Evolutionary conservation across 352 stramenopile genomes (phyloP), one percentile per base, ranked within the genome.

Genomic region (Saprolegnia parasitica): DNA sequence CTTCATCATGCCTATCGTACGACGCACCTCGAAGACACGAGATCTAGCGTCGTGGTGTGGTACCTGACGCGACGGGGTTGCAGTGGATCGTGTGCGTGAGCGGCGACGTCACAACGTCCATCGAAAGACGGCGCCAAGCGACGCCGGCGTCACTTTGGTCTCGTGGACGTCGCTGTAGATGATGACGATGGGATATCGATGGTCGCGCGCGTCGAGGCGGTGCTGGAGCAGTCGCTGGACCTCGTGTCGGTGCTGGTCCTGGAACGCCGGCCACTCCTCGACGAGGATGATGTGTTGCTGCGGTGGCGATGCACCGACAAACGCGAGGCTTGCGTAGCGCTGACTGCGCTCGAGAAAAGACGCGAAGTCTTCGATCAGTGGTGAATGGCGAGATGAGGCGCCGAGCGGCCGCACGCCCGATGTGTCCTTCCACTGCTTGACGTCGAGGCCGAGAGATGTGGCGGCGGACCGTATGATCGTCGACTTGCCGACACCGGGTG

Each of bases 141-240:
- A 76, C n/a, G 76, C 76, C 9, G 77, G 5, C 29, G 90, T 85
- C n/a, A 91, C 75, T 50, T 91, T 92, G 57, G 73, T 83, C 21
- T 91, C 87, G 70, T 80, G 79, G 11, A 88, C 81, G 56, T 93
- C 86, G 62, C 87, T 95, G 73, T 89, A 93, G 54, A 95, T 83
- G 40, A 84, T 91, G 16, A 95, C 68, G 11, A 91, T 79, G 20
- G 87, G 84, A 62, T 82, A 88, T 24, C 67, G 77, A 5, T 73
- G 74, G 13, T 55, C 54, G n/a, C 45, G n/a, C 9, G 50, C 60
- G n/a, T 54, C 26, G 4, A 73, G 37, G 5, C 56, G 40, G 24
- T 42, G 40, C 24, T 47, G 20, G 5, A 73, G 21, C 13, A 70
- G 6, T 8, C 26, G 56, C 42, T 73, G 56, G 4, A 73, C 24